phyloP scores from a whole-genome alignment of 148 eudicot species.

The Drosera capensis region DNA sequence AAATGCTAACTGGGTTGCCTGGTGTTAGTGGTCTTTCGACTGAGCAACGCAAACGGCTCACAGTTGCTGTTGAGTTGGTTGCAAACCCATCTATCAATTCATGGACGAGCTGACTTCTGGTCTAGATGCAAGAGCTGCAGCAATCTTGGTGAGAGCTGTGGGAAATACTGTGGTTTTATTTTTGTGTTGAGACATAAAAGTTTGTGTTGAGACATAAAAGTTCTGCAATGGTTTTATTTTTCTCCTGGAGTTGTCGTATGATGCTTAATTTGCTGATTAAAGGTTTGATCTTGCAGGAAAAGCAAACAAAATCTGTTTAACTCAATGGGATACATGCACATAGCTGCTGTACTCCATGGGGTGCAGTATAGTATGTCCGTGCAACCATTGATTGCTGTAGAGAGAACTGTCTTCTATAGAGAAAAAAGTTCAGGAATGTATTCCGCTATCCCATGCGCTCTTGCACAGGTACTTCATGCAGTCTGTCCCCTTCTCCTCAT shows the following conservation, averaged over 20 bases:
- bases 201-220: no score
- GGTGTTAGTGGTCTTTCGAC: conserved; percentile 35
- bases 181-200: no score
- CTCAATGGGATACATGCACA: background rate
- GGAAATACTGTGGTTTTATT: conserved; percentile 29
- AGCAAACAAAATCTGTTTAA: no score
- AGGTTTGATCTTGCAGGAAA: no score
- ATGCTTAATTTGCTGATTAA: no score
- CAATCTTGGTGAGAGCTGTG: conserved; percentile 45
- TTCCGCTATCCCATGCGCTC: background rate
- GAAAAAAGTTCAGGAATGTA: background rate
- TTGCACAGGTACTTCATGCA: background rate
- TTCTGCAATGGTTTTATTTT: no score
- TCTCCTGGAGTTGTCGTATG: no score
- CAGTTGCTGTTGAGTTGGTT: conserved; percentile 48
- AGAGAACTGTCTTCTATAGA: background rate
- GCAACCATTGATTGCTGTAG: background rate
- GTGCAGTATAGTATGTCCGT: background rate
- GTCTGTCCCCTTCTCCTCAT: background rate
- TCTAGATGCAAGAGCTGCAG: conserved; percentile 56
- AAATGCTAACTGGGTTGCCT: conserved; percentile 34
- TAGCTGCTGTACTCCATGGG: background rate
- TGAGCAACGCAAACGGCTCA: conserved; percentile 48
- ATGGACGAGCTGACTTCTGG: conserved; percentile 58
- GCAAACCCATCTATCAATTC: conserved; percentile 51